Conservation (phyloP, 768 basidiomycete genomes). For the Leccinum sublutescens region DNA sequence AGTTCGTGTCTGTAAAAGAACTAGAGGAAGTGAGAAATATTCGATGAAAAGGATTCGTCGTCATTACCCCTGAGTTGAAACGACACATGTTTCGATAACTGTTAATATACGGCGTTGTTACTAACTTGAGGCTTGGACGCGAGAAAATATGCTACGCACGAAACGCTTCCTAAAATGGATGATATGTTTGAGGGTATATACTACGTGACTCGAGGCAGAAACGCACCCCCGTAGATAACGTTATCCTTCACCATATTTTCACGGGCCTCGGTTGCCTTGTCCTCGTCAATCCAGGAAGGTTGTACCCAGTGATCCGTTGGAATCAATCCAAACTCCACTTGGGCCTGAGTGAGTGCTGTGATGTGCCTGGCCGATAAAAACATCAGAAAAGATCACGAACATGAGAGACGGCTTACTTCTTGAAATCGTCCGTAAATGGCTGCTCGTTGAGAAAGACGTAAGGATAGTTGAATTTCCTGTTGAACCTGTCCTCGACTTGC, state of each 20-base stretch:
- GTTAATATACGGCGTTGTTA: conserved; percentile 5
- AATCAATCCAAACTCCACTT: conserved; percentile 59
- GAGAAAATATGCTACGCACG: conserved; percentile 45
- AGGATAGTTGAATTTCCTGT: conserved; percentile 73
- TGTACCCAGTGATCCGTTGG: conserved; percentile 73
- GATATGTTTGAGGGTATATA: not conserved
- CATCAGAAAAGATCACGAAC: conserved; percentile 5
- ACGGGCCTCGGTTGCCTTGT: conserved; percentile 52
- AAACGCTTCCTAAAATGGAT: conserved; percentile 56
- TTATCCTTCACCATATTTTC: conserved; percentile 60
- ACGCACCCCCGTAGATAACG: conserved; percentile 65
- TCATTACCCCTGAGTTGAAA: conserved; percentile 79
- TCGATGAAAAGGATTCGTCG: not conserved
- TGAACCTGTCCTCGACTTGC: conserved; percentile 86
- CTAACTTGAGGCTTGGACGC: not conserved
- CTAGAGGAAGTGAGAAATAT: conserved; percentile 33
- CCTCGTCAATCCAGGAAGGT: conserved; percentile 76
- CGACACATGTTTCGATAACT: conserved; percentile 96
- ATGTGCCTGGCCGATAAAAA: conserved; percentile 28
- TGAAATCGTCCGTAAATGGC: conserved; percentile 75
- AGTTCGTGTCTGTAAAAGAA: conserved; percentile 85
- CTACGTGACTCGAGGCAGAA: conserved; percentile 2
- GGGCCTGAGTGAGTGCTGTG: conserved; percentile 27
- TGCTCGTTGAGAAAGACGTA: conserved; percentile 90
- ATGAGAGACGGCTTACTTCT: conserved; percentile 40